Evolutionary conservation across 345 rosid species (phyloP).

Genomic region (Arabis hirsuta): DNA sequence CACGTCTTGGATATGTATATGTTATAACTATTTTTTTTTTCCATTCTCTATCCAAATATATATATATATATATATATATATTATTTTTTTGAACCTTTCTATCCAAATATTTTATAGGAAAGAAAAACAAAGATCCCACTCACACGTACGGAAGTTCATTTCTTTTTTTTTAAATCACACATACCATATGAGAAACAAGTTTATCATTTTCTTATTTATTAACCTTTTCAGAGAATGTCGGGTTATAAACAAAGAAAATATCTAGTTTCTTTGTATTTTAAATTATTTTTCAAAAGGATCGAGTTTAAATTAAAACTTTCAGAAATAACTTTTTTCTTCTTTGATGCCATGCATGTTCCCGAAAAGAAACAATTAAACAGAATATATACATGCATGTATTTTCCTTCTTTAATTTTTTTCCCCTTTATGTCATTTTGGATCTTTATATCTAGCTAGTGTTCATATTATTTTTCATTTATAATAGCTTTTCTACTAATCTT

Average conservation of each 20-base stretch:
- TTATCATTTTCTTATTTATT: not conserved
- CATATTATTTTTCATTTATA: conserved; percentile 36
- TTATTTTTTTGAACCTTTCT: not conserved
- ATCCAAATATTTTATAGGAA: conserved; percentile 21
- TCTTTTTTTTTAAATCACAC: not conserved
- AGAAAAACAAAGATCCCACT: not conserved
- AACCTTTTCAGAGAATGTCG: conserved; percentile 30
- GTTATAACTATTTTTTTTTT: not conserved
- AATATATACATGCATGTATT: conserved; percentile 40
- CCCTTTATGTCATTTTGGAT: conserved; percentile 5
- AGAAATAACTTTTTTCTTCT: not conserved
- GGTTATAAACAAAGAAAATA: conserved; percentile 11
- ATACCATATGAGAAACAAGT: not conserved
- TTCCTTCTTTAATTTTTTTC: conserved; percentile 8
- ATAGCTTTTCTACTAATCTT: conserved; percentile 31
- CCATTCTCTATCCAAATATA: conserved; percentile 23
- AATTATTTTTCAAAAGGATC: not conserved
- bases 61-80: not conserved
- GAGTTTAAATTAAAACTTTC: conserved; percentile 8
- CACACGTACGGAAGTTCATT: conserved; percentile 1
- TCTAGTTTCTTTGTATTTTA: conserved; percentile 1
- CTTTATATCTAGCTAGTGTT: conserved; percentile 29
- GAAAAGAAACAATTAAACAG: conserved; percentile 29
- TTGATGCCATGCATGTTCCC: conserved; percentile 26
- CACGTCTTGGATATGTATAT: not conserved